A percentile compares a stretch with the other conserved stretches of the same genome.
phyloP scores from a whole-genome alignment of 306 rosid species.

The Mimosa bimucronata region DNA sequence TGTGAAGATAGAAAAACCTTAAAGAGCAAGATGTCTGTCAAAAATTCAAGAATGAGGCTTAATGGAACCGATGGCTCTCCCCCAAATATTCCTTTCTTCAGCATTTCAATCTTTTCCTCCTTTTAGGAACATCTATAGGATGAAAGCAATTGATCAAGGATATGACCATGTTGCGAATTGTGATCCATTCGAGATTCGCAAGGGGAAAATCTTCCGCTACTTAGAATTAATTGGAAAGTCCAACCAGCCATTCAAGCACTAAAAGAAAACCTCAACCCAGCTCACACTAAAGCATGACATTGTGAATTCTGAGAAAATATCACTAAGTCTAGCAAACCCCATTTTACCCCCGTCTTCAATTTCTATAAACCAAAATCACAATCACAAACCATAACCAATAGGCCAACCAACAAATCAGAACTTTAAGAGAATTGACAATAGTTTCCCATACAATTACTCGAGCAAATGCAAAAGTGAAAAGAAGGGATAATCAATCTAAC shows the following conservation, averaged over 20 bases:
- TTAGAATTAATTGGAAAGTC: neutral
- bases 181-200: constrained; percentile 3
- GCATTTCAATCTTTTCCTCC: neutral
- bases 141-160: neutral
- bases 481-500: neutral
- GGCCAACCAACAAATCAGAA: neutral
- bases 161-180: neutral
- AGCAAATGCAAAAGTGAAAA: neutral
- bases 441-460: neutral
- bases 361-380: constrained; percentile 13
- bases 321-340: constrained; percentile 33
- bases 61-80: neutral
- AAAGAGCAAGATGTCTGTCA: neutral
- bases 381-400: constrained; percentile 23
- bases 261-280: constrained; percentile 27
- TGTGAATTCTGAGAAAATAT: constrained; percentile 21
- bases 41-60: constrained; percentile 9
- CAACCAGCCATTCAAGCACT: constrained; percentile 34
- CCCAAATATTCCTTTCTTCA: neutral
- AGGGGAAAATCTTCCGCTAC: neutral
- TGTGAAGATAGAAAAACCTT: neutral
- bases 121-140: neutral
- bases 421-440: constrained; percentile 3
- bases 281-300: constrained; percentile 24
- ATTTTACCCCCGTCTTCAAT: neutral